phyloP scores from a whole-genome alignment of 495 filamentous ascomycete species.

The Oleoguttula mirabilis region DNA sequence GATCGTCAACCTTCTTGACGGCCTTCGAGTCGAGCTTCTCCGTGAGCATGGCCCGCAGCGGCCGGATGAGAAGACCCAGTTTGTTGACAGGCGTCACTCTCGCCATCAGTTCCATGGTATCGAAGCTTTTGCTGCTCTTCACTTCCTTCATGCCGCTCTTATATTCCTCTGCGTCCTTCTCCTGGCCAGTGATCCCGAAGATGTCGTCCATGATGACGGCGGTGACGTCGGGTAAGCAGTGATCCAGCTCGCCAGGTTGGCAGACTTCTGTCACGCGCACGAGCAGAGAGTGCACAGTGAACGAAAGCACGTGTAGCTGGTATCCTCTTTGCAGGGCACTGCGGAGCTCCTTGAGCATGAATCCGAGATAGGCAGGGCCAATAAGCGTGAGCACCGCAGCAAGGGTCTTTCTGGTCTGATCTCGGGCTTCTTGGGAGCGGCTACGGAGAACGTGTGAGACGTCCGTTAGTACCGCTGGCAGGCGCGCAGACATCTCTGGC shows the following conservation, averaged over 20 bases:
- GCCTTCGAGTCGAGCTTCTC: constrained; percentile 72
- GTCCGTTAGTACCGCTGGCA: constrained; percentile 78
- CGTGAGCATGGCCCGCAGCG: constrained; percentile 61
- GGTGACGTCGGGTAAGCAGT: constrained; percentile 67
- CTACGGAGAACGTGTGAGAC: constrained; percentile 86
- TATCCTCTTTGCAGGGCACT: constrained; percentile 71
- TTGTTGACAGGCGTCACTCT: constrained; percentile 60
- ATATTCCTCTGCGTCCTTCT: constrained; percentile 96
- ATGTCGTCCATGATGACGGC: constrained; percentile 92
- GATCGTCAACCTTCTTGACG: constrained; percentile 78
- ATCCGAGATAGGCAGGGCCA: constrained; percentile 71
- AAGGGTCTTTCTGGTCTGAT: constrained; percentile 79
- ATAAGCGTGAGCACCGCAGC: constrained; percentile 66
- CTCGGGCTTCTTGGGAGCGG: constrained; percentile 73
- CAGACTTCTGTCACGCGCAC: constrained; percentile 61
- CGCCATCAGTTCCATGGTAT: constrained; percentile 90
- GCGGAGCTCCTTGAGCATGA: constrained; percentile 84
- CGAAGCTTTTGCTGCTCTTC: constrained; percentile 92
- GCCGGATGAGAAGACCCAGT: constrained; percentile 62
- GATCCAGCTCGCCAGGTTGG: constrained; percentile 73
- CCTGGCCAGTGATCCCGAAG: constrained; percentile 87
- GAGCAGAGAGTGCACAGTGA: constrained; percentile 85
- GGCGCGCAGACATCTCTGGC: constrained; percentile 52
- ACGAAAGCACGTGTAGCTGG: constrained; percentile 91
- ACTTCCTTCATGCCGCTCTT: constrained; percentile 93